Evolutionary conservation across 306 rosid genomes (phyloP).

Genomic region (Bauhinia variegata): DNA sequence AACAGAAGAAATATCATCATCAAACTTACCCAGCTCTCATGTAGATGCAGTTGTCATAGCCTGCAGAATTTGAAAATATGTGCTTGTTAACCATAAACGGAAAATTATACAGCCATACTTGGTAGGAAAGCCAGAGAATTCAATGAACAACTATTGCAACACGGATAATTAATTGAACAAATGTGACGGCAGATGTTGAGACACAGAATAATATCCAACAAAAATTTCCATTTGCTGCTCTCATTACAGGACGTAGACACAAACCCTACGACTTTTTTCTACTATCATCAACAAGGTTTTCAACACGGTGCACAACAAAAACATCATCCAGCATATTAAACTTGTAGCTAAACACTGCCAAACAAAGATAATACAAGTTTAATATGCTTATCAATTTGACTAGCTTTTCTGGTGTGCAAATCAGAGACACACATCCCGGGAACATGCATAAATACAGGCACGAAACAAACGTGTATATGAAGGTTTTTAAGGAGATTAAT

Average conservation of each 20-base stretch:
- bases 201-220: conserved; percentile 5
- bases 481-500: too few relatives aligned
- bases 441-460: too few relatives aligned
- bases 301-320: too few relatives aligned
- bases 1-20: conserved; percentile 4
- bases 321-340: not conserved
- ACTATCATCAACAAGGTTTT: too few relatives aligned
- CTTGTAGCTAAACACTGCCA: not conserved
- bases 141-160: not conserved
- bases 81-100: conserved; percentile 2
- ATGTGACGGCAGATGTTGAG: not conserved
- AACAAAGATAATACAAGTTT: not conserved
- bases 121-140: conserved; percentile 2
- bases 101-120: not conserved
- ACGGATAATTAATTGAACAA: not conserved
- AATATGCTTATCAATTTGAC: too few relatives aligned
- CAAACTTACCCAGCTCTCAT: conserved; percentile 74
- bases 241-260: too few relatives aligned
- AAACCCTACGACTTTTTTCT: too few relatives aligned
- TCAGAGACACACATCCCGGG: not conserved
- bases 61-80: conserved; percentile 50
- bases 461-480: too few relatives aligned
- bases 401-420: too few relatives aligned
- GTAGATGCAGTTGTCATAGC: conserved; percentile 85
- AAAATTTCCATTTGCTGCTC: not conserved